Percentiles rank a stretch among this genome's conserved stretches.
Conservation (phyloP, 306 rosid genomes). For the Cicer arietinum region DNA sequence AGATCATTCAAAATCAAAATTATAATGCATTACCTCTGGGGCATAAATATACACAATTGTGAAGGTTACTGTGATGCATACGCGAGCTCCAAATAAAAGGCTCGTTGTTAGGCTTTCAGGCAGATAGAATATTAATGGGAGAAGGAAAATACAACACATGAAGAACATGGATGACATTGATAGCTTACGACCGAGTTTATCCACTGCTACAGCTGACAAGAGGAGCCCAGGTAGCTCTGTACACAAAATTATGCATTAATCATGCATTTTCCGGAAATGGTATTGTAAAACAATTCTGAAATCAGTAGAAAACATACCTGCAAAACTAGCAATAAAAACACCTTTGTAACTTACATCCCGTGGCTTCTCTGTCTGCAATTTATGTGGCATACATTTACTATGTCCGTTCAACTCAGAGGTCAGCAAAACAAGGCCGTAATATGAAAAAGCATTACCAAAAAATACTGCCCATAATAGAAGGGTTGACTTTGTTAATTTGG, state of each 20-base stretch:
- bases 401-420: constrained; percentile 78
- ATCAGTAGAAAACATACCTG: constrained; percentile 62
- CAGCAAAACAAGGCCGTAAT: constrained; percentile 95
- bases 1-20: constrained; percentile 34
- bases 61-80: constrained; percentile 88
- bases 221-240: constrained; percentile 92
- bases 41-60: constrained; percentile 90
- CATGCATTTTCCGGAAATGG: constrained; percentile 40
- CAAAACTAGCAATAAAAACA: constrained; percentile 88
- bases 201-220: constrained; percentile 79
- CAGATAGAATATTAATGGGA: constrained; percentile 74
- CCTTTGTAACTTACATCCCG: constrained; percentile 64
- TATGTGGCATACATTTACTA: constrained; percentile 58
- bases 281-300: constrained; percentile 30
- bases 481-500: constrained; percentile 72
- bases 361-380: constrained; percentile 52
- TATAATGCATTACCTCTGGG: constrained; percentile 77
- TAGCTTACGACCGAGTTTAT: constrained; percentile 84
- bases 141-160: constrained; percentile 73
- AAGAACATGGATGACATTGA: constrained; percentile 93
- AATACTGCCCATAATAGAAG: constrained; percentile 91
- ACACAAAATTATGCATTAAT: constrained; percentile 54
- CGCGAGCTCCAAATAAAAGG: constrained; percentile 95
- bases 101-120: constrained; percentile 66
- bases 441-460: constrained; percentile 94